Conservation (phyloP, 2,329 filamentous ascomycete species). For the Lojkania enalia region DNA sequence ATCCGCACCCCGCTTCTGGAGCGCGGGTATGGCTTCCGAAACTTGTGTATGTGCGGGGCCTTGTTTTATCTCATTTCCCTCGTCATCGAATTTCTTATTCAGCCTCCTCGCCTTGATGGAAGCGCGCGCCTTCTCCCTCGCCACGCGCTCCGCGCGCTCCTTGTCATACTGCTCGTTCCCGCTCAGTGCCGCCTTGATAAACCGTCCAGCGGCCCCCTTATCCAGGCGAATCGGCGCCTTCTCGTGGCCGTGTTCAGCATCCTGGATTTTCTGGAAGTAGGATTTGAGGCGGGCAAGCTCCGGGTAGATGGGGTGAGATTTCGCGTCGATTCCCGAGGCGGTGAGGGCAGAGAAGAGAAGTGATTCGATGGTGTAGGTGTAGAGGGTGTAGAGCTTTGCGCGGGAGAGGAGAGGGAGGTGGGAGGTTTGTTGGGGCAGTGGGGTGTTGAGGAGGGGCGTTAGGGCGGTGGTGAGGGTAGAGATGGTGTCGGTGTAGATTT, state of each 20-base stretch:
- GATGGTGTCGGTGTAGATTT: constrained; percentile 75
- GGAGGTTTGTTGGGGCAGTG: constrained; percentile 68
- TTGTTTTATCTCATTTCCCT: constrained; percentile 25
- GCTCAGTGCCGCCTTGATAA: constrained; percentile 78
- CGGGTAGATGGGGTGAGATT: constrained; percentile 78
- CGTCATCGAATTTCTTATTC: constrained; percentile 35
- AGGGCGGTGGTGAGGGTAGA: constrained; percentile 77
- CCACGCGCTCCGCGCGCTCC: constrained; percentile 42
- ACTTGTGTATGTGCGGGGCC: background rate
- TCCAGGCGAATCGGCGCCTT: constrained; percentile 66
- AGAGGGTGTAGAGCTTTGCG: constrained; percentile 88
- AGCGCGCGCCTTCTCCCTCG: constrained; percentile 38
- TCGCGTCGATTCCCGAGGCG: constrained; percentile 77
- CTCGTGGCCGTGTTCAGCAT: constrained; percentile 66
- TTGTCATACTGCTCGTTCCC: constrained; percentile 52
- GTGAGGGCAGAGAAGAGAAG: constrained; percentile 82
- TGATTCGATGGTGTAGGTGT: constrained; percentile 88
- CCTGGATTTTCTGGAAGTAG: constrained; percentile 91
- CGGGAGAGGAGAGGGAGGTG: constrained; percentile 91
- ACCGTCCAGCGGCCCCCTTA: constrained; percentile 75
- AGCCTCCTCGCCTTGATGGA: constrained; percentile 25
- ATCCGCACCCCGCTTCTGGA: background rate
- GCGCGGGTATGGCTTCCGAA: background rate
- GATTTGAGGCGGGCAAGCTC: constrained; percentile 86
- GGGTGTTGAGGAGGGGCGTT: constrained; percentile 68